A percentile compares a stretch with the other conserved stretches of the same genome.
Conservation (phyloP, 257 asterid species). For the Galeopsis tetrahit region DNA sequence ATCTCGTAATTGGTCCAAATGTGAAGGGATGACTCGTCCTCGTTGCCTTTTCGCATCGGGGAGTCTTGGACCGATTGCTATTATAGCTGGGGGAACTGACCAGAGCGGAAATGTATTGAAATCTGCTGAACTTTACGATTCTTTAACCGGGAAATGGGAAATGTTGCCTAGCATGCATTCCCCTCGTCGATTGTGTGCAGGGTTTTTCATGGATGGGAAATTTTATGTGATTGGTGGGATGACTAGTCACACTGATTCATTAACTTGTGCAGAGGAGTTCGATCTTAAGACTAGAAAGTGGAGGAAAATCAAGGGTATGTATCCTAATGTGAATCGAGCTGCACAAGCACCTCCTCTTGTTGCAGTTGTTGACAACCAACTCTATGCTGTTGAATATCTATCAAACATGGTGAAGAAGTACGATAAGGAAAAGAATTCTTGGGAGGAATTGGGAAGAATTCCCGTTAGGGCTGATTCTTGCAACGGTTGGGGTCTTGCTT, state of each 20-base stretch:
- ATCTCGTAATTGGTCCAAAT: conserved; percentile 59
- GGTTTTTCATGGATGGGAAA: conserved; percentile 80
- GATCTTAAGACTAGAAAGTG: conserved; percentile 72
- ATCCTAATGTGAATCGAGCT: conserved; percentile 76
- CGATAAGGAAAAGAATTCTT: conserved; percentile 55
- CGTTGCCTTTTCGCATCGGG: conserved; percentile 88
- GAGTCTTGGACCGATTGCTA: conserved; percentile 68
- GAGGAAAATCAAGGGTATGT: conserved; percentile 80
- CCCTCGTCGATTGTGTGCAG: conserved; percentile 82
- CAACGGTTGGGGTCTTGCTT: conserved; percentile 95
- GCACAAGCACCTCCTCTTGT: conserved; percentile 97
- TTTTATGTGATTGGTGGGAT: conserved; percentile 90
- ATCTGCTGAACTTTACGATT: conserved; percentile 81
- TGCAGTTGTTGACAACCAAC: conserved; percentile 77
- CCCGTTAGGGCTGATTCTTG: conserved; percentile 87
- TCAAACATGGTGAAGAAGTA: conserved; percentile 88
- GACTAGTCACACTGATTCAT: conserved; percentile 68
- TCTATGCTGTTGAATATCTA: conserved; percentile 75
- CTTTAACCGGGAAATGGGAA: conserved; percentile 75
- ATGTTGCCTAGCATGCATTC: conserved; percentile 79
- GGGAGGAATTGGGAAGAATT: conserved; percentile 81
- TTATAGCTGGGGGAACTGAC: conserved; percentile 84
- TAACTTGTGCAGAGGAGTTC: conserved; percentile 85
- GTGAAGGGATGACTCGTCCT: conserved; percentile 72
- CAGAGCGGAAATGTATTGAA: conserved; percentile 69